phyloP scores from a whole-genome alignment of 2,329 filamentous ascomycete species.

The Verticillium klebahnii region DNA sequence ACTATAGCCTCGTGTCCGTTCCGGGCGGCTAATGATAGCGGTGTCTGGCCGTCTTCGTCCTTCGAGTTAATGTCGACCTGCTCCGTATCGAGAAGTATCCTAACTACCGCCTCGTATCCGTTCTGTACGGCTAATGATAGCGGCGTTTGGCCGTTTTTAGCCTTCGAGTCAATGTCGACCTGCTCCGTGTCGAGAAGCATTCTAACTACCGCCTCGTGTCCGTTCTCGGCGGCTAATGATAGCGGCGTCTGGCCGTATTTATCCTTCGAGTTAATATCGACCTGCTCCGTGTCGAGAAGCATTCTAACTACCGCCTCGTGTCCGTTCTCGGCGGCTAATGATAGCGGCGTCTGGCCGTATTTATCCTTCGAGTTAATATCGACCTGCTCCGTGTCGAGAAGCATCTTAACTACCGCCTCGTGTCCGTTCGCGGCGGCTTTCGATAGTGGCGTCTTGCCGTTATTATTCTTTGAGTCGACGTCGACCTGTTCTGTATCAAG shows the following conservation, averaged over 20 bases:
- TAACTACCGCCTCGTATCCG: conserved; percentile 10
- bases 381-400: conserved; percentile 1
- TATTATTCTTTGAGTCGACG: neutral
- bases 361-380: neutral
- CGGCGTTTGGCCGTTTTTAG: conserved; percentile 8
- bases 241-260: conserved; percentile 6
- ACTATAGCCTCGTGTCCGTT: neutral
- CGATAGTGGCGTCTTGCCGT: neutral
- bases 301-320: neutral
- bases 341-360: neutral
- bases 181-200: conserved; percentile 12
- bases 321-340: neutral
- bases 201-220: conserved; percentile 5
- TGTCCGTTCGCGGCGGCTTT: neutral
- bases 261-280: conserved; percentile 4
- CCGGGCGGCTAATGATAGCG: neutral
- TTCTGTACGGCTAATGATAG: conserved; percentile 11
- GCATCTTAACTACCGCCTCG: neutral
- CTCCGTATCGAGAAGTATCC: neutral
- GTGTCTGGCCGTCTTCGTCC: neutral
- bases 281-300: neutral
- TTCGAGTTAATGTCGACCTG: neutral
- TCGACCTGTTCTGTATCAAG: neutral
- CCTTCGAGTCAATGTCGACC: conserved; percentile 10
- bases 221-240: conserved; percentile 10